Conservation (phyloP, 2,329 filamentous ascomycete genomes). For the Nothophoma quercina region DNA sequence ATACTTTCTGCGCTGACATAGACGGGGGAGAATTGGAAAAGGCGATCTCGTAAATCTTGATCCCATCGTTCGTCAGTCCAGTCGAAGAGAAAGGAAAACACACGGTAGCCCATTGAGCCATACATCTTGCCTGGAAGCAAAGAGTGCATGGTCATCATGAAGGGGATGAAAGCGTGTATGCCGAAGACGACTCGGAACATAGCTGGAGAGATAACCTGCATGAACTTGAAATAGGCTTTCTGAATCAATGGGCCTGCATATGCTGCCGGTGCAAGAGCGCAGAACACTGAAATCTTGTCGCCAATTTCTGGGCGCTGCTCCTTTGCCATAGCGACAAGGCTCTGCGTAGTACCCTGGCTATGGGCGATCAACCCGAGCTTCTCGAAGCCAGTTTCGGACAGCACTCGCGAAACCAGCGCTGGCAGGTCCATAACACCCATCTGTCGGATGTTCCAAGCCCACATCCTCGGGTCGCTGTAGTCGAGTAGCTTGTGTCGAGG, state of each 20-base stretch:
- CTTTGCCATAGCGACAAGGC: slow-evolving; percentile 86
- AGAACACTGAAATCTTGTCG: slow-evolving; percentile 85
- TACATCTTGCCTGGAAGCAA: slow-evolving; percentile 73
- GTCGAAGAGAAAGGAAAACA: slow-evolving; percentile 88
- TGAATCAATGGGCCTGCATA: slow-evolving; percentile 88
- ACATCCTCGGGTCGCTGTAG: slow-evolving; percentile 86
- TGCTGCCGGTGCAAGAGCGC: slow-evolving; percentile 86
- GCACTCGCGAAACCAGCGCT: slow-evolving; percentile 79
- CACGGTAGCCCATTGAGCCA: slow-evolving; percentile 82
- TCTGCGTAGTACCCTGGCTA: slow-evolving; percentile 89
- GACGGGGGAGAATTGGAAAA: slow-evolving; percentile 92
- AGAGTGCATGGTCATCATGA: slow-evolving; percentile 87
- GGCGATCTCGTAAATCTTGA: slow-evolving; percentile 74
- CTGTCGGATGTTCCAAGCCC: slow-evolving; percentile 94
- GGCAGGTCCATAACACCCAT: slow-evolving; percentile 91
- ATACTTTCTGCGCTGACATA: slow-evolving; percentile 90
- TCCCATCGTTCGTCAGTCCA: slow-evolving; percentile 92
- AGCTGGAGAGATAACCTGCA: slow-evolving; percentile 77
- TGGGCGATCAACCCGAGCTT: slow-evolving; percentile 87
- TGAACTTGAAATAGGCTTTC: slow-evolving; percentile 91
- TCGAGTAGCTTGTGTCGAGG: slow-evolving; percentile 77
- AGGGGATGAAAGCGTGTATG: slow-evolving; percentile 89
- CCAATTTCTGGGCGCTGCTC: slow-evolving; percentile 88
- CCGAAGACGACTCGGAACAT: slow-evolving; percentile 86
- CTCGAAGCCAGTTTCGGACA: slow-evolving; percentile 81